These are phyloP conservation scores for Penicillium bovifimosum DNA, from an alignment of 495 filamentous ascomycete species.

Conservation along the genomic window DNA sequence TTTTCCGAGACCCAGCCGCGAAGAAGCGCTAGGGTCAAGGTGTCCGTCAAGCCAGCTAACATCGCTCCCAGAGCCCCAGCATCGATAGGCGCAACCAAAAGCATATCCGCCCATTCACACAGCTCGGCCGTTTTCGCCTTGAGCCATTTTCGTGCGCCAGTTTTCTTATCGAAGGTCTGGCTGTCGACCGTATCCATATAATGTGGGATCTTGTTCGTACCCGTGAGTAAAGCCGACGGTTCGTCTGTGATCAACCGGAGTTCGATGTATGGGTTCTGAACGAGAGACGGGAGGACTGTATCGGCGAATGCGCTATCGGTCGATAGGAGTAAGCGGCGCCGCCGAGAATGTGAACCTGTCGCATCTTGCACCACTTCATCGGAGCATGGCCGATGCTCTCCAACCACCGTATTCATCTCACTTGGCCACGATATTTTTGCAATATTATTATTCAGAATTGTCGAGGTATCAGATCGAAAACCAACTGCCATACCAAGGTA, in stretches of 20 bases:
- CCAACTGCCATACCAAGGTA: constrained; percentile 26
- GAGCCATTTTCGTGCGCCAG: constrained; percentile 41
- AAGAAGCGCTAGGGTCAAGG: constrained; percentile 64
- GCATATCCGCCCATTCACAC: constrained; percentile 81
- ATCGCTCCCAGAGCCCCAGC: constrained; percentile 76
- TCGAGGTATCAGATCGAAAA: constrained; percentile 10
- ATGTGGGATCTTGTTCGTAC: constrained; percentile 41
- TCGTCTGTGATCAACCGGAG: constrained; percentile 45
- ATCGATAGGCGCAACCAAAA: constrained; percentile 78
- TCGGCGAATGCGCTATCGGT: constrained; percentile 43
- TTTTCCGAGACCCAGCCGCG: constrained; percentile 80
- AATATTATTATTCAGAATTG: constrained; percentile 7
- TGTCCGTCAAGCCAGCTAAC: constrained; percentile 73
- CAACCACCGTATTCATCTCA: constrained; percentile 27
- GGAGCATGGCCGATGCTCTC: constrained; percentile 8
- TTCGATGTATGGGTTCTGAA: constrained; percentile 38
- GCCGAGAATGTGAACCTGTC: constrained; percentile 17
- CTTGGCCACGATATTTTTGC: constrained; percentile 13
- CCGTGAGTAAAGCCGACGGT: constrained; percentile 39
- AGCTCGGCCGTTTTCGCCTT: constrained; percentile 60
- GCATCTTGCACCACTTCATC: constrained; percentile 6
- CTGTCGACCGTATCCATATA: constrained; percentile 46
- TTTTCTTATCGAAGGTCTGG: constrained; percentile 44
- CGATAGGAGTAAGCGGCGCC: constrained; percentile 39
- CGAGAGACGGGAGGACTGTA: constrained; percentile 35